phyloP scores from a whole-genome alignment of 2,329 filamentous ascomycete genomes.

The Pestalotiopsis sp. region DNA sequence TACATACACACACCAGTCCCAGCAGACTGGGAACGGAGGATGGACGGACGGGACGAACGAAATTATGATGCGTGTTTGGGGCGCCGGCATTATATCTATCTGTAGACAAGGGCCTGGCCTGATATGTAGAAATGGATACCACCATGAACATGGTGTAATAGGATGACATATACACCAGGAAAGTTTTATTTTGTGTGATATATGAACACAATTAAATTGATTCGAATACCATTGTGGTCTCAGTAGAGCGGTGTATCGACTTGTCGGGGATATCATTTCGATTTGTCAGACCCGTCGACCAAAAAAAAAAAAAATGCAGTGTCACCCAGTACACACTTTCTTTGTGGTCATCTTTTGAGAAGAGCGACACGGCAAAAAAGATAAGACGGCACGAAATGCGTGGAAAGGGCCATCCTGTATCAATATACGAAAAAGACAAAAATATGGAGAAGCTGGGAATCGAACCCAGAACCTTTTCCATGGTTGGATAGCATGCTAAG shows the following conservation, averaged over 20 bases:
- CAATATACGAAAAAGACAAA: neutral
- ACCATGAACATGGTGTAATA: neutral
- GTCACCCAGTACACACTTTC: too few species aligned
- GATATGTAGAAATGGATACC: neutral
- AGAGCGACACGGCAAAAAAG: too few species aligned
- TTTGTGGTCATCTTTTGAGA: too few species aligned
- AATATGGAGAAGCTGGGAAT: slow-evolving; percentile 16
- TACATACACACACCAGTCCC: neutral
- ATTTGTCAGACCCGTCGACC: too few species aligned
- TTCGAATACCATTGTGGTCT: too few species aligned
- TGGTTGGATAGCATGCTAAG: slow-evolving; percentile 14
- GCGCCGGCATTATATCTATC: neutral
- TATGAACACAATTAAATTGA: too few species aligned
- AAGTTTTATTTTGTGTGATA: too few species aligned
- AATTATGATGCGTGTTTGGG: neutral
- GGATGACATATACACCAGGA: neutral
- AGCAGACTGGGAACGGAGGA: neutral
- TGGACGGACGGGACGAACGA: neutral
- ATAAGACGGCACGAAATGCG: too few species aligned
- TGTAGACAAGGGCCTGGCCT: neutral
- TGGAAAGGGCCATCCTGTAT: too few species aligned
- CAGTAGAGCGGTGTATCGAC: too few species aligned
- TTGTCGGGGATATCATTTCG: too few species aligned
- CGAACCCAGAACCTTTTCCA: slow-evolving; percentile 18
- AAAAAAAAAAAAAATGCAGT: too few species aligned